Base-by-base conservation (phyloP, 2,329 filamentous ascomycete genomes). In the Alternaria dauci region DNA sequence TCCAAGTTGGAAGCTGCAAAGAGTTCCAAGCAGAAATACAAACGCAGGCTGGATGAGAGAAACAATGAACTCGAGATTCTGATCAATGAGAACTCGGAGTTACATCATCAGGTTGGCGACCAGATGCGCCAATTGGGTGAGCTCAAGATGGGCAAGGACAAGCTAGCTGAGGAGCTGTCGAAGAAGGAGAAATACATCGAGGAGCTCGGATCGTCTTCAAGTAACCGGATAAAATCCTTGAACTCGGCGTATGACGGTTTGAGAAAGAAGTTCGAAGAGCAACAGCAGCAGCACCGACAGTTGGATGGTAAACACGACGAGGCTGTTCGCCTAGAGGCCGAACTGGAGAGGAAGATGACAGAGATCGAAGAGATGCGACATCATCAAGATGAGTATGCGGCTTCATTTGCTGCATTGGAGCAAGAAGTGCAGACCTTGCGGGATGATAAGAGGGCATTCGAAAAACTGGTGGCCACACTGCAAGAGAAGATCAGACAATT, bases 391-490 rank as follows among this genome's bases (percentile, higher is more conserved):
- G 66, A 73, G 3, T 74, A 74, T 12, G 66, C 65, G 2, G 52
- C 59, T 1, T 71, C 70, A 2, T 68, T 76, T 18, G 61, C 68
- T 12, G 68, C 68, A 2, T 53, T 79, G 4, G 73, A 77, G 62
- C 55, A 65, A 18, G 76, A 79, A 54, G 61, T 78, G 9, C 57
- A 58, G 2, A 55, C 65, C 2, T 54, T 79, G 18, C 62, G 66
- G 14, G 71, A 76, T 44, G 72, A 70, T 38, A 79, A 78, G 56
- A 68, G 66, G 16, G 62, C 69, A 0, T 77, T 78, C 12, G 69
- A 74, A 52, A 59, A 63, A 4, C 61, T 78, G 30, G 71, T 79
- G 5, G 61, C 65, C 8, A 72, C 64, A 7, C 65, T 79, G 1
- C 66, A 76, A 46, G 69, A 76, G 41, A 76, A 76, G 60, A 68